A percentile compares a stretch with the other conserved stretches of the same genome.
phyloP scores from a whole-genome alignment of 1,284 basidiomycete species.

The Xerocomus amazonicus region DNA sequence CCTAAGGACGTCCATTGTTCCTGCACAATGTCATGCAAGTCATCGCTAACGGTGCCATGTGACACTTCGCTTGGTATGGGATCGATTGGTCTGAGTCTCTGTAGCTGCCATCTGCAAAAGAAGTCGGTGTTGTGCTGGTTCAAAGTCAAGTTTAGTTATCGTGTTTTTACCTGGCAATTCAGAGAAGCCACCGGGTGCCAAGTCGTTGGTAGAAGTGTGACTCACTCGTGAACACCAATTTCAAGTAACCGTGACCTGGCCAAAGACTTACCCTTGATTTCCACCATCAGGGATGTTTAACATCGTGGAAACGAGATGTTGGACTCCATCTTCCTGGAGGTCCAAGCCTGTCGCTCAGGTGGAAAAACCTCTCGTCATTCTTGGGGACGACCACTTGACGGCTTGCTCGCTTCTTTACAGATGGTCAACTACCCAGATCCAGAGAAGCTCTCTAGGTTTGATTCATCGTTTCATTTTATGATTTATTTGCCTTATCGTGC shows the following conservation, averaged over 20 bases:
- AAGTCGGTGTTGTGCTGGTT: too few relatives aligned
- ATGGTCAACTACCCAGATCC: conserved; percentile 38
- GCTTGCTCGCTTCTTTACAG: conserved; percentile 8
- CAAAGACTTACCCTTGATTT: not conserved
- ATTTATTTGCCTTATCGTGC: not conserved
- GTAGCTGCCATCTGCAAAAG: too few relatives aligned
- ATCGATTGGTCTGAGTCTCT: too few relatives aligned
- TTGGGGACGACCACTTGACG: not conserved
- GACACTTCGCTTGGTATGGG: too few relatives aligned
- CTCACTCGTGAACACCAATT: not conserved
- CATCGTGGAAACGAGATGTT: conserved; percentile 18
- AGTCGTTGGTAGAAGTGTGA: too few relatives aligned
- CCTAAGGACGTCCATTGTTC: too few relatives aligned
- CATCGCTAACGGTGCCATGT: too few relatives aligned
- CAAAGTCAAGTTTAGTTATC: too few relatives aligned
- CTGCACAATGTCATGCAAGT: too few relatives aligned
- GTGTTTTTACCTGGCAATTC: too few relatives aligned
- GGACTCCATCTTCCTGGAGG: conserved; percentile 56
- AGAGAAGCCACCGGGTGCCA: too few relatives aligned
- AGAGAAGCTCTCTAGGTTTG: conserved; percentile 33
- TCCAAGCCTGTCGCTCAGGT: conserved; percentile 50
- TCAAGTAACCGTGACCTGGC: not conserved
- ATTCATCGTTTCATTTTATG: not conserved
- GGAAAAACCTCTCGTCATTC: conserved; percentile 13
- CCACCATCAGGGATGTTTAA: conserved; percentile 10